Evolutionary conservation across 192 early-diverging fungal genomes (phyloP).

Genomic region (Coemansia sp.): DNA sequence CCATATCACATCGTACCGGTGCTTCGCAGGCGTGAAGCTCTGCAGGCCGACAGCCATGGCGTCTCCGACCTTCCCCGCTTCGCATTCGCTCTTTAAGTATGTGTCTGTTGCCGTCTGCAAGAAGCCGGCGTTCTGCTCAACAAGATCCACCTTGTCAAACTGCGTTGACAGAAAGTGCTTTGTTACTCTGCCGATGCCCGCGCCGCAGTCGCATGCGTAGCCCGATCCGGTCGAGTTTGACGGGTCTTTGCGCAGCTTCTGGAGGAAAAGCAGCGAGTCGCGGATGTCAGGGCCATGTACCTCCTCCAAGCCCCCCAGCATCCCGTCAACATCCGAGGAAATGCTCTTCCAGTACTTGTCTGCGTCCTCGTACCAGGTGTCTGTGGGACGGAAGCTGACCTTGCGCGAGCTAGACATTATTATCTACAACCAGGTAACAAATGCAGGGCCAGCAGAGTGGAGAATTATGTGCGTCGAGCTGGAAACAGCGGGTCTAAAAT

Average conservation of each 20-base stretch:
- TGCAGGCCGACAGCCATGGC: constrained; percentile 79
- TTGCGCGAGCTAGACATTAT: constrained; percentile 8
- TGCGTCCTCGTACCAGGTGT: constrained; percentile 66
- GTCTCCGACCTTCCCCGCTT: constrained; percentile 56
- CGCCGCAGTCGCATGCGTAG: constrained; percentile 80
- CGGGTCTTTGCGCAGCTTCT: constrained; percentile 6
- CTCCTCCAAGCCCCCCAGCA: constrained; percentile 83
- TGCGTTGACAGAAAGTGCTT: constrained; percentile 75
- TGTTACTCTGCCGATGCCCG: constrained; percentile 92
- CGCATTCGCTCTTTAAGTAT: constrained; percentile 60
- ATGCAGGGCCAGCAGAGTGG: too few species aligned
- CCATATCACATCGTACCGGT: constrained; percentile 92
- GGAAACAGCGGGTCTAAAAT: too few species aligned
- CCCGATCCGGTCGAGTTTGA: constrained; percentile 5
- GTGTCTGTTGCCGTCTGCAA: constrained; percentile 62
- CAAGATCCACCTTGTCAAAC: constrained; percentile 86
- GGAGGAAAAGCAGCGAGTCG: constrained; percentile 65
- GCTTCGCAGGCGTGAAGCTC: constrained; percentile 63
- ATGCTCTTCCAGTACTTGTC: constrained; percentile 53
- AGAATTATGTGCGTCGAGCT: too few species aligned
- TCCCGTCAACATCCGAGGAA: constrained; percentile 56
- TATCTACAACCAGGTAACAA: not conserved
- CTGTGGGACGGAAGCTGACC: constrained; percentile 26
- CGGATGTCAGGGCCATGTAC: constrained; percentile 72
- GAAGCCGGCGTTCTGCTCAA: constrained; percentile 80